Evolutionary conservation across 495 filamentous ascomycete species (phyloP), one percentile per base, ranked within the genome.

Genomic region (Penicillium alfredii): DNA sequence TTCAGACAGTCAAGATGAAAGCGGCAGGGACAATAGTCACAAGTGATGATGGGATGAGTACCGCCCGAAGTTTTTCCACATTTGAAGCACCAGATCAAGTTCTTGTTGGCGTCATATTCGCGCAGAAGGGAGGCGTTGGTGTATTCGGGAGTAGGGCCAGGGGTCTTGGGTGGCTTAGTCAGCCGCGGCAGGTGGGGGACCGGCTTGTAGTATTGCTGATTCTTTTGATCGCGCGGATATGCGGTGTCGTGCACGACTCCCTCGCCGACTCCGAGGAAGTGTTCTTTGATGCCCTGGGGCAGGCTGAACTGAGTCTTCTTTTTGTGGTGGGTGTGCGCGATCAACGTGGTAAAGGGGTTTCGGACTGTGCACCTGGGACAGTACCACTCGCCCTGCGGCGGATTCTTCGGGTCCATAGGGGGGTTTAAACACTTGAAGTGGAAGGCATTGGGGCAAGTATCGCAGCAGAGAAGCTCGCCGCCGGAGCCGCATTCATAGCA

Each of bases 1-100:
- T 88, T 78, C 10, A 92, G 64, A 60, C 92, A 98, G 62, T 97
- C 90, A 10, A 96, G 64, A 63, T 98, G 92, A 78, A 88, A 98
- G 21, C 73, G 72, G 14, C 83, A 67, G 2, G 73, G 72, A 56
- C 92, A 98, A 45, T 78, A 81, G 49, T 86, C 86, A 62, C 88
- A 95, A 4, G 80, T 74, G 39, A 93, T 78, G 27, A 90, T 86
- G 40, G 77, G 68, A 10, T 75, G 63, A 49, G 63, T 64, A 34
- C 71, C 69, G 9, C 71, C 48, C 18, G 76, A 69, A 13, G 76
- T 71, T 42, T 69, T 71, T 29, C 78, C 68, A 59, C 89, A 96
- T 13, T 55, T 51, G 51, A 76, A 73, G 53, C 89, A 96, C 23
- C 88, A 63, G 32, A 88, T 76, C 1, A 72, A 43, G 24, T 82